These are phyloP conservation scores for Candida multigemmis DNA, from an alignment of 805 yeast species.

Conservation along the genomic window DNA sequence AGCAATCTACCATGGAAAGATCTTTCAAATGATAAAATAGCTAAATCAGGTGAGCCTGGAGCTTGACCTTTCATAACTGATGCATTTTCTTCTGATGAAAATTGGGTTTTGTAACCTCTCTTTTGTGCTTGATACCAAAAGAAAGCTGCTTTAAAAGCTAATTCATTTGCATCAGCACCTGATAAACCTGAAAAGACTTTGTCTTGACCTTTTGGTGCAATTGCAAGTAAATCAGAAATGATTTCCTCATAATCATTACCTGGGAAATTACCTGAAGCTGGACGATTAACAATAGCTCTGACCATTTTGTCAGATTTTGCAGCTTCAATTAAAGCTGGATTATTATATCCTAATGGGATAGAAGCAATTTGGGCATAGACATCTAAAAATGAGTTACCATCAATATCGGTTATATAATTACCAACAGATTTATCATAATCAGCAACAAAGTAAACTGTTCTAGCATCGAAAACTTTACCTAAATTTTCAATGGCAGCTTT, in stretches of 20 bases:
- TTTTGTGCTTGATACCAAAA: slow-evolving; percentile 63
- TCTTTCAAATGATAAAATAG: slow-evolving; percentile 76
- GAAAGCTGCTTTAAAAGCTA: slow-evolving; percentile 84
- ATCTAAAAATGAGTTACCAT: slow-evolving; percentile 69
- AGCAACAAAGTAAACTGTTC: slow-evolving; percentile 67
- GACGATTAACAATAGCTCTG: slow-evolving; percentile 70
- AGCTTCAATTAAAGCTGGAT: slow-evolving; percentile 62
- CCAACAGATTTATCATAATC: slow-evolving; percentile 71
- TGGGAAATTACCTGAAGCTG: slow-evolving; percentile 80
- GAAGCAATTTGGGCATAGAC: slow-evolving; percentile 81
- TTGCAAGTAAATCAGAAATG: slow-evolving; percentile 38
- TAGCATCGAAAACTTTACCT: slow-evolving; percentile 56
- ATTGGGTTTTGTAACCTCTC: slow-evolving; percentile 56
- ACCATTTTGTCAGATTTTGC: slow-evolving; percentile 66
- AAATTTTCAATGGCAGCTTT: slow-evolving; percentile 42
- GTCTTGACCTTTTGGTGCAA: slow-evolving; percentile 73
- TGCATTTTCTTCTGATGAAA: slow-evolving; percentile 58
- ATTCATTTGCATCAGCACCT: slow-evolving; percentile 85
- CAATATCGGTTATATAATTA: slow-evolving; percentile 73
- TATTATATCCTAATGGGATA: slow-evolving; percentile 78
- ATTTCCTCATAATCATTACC: slow-evolving; percentile 59
- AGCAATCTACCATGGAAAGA: slow-evolving; percentile 95
- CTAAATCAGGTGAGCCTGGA: slow-evolving; percentile 85
- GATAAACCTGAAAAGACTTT: slow-evolving; percentile 73
- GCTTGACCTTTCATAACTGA: slow-evolving; percentile 73